Conservation (phyloP, 805 yeast genomes). For the Saturnispora dispora region DNA sequence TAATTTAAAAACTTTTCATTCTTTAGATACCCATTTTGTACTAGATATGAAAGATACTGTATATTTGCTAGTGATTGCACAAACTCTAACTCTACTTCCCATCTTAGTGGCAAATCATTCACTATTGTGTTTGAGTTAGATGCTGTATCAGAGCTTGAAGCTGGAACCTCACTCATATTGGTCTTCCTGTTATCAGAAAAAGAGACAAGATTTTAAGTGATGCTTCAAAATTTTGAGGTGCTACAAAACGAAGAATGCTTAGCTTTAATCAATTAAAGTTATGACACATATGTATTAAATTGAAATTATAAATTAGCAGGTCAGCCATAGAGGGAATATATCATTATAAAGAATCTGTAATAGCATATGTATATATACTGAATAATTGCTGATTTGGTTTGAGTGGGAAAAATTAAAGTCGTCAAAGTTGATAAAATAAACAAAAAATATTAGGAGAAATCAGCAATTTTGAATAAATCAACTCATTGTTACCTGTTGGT, state of each 20-base stretch:
- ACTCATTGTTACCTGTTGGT: background rate
- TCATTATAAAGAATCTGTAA: background rate
- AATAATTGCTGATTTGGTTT: background rate
- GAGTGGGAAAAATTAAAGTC: background rate
- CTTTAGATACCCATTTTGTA: conserved; percentile 71
- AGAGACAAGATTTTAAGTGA: background rate
- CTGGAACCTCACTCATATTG: background rate
- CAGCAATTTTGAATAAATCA: background rate
- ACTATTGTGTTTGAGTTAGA: background rate
- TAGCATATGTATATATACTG: background rate
- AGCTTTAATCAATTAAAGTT: background rate
- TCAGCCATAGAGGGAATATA: background rate
- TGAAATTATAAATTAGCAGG: background rate
- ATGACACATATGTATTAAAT: background rate
- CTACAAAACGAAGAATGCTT: background rate
- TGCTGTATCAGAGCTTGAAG: background rate
- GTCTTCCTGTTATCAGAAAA: background rate
- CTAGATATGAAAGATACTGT: conserved; percentile 76
- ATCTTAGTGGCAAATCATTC: conserved; percentile 53
- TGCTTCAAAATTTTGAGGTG: background rate
- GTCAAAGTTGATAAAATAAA: background rate
- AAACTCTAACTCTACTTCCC: conserved; percentile 87
- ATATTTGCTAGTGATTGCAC: conserved; percentile 88
- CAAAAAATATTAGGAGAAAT: background rate
- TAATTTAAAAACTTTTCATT: conserved; percentile 67